Evolutionary conservation across 306 rosid species (phyloP).

Genomic region (Chamaecrista fasciculata): DNA sequence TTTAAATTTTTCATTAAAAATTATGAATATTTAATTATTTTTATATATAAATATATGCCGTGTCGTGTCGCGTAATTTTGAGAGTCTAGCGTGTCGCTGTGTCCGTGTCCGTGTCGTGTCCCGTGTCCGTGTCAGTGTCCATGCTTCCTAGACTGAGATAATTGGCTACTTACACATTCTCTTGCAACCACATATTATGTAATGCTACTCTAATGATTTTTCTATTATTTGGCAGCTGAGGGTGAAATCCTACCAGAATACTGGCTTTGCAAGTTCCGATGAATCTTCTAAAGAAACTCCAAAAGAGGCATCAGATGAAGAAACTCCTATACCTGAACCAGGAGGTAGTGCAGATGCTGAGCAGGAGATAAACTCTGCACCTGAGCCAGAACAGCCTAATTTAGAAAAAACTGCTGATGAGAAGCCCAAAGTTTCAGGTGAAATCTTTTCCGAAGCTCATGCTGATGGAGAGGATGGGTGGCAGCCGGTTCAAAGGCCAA

Average conservation of each 20-base stretch:
- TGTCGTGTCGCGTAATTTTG: no score
- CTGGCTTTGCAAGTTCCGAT: conserved; percentile 51
- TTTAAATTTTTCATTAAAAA: no score
- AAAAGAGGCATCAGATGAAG: conserved; percentile 77
- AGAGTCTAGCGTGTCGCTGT: no score
- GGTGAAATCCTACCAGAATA: conserved; percentile 53
- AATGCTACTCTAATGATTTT: conserved; percentile 24
- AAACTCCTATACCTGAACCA: conserved; percentile 42
- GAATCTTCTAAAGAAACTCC: conserved; percentile 75
- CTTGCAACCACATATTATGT: conserved; percentile 3
- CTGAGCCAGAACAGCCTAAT: conserved; percentile 47
- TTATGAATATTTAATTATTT: no score
- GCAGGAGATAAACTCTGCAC: conserved; percentile 50
- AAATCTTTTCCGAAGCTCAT: conserved; percentile 57
- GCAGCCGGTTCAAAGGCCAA: conserved; percentile 97
- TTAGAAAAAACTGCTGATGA: conserved; percentile 50
- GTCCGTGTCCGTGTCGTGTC: no score
- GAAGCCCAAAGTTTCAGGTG: conserved; percentile 39
- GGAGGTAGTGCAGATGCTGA: conserved; percentile 46
- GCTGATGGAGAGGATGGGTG: conserved; percentile 90
- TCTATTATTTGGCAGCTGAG: conserved; percentile 56
- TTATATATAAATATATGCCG: no score
- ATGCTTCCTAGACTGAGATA: no score
- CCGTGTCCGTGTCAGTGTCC: no score
- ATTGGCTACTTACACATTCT: background rate